Base-by-base conservation (phyloP, 257 asterid genomes). In the Solanum paucissectum region DNA sequence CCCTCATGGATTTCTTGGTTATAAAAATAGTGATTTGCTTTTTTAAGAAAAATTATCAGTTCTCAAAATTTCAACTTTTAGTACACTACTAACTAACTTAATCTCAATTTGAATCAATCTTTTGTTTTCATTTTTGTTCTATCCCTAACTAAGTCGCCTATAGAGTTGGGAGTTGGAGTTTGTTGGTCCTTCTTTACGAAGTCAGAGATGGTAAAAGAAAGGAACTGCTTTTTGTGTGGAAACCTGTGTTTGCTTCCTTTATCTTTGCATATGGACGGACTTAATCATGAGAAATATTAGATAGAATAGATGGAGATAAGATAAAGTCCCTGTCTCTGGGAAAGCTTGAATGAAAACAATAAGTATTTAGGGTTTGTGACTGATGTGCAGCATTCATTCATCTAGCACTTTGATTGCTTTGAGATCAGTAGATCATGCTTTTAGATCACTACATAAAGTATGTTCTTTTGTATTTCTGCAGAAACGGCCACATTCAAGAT, bases 401-500 rank as follows among this genome's bases (percentile, higher is more conserved):
- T 42, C 40, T 27, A 44, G 8, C 58, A 25, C 27, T 27, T 27
- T 79, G 66, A 29, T 79, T 44, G 38, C 66, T 79, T 79, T 79
- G 85, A 27, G 66, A 44, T 79, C 40, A 27, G 44, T 44, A 52
- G 62, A 18, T 42, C 49, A 74, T 68, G 62, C 33, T 76, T 40
- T 77, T 33, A n/a, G 37, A 77, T 77, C 62, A 79, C 23, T 44
- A 29, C 16, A 77, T 27, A 14, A 79, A 46, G 40, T 18, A 49
- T 72, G 52, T 86, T 49, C n/a, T 38, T 40, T 21, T 36, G 40
- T 77, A 34, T 27, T 58, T 83, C 71, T 83, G 90, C 90, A 90
- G 91, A 89, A 64, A 83, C 42, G 88, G 36, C 49, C 86, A 74
- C 73, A 55, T 69, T 55, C 11, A 82, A 38, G 77, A 87, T 89